Conservation (phyloP, 139 green algal species). For the Raphidocelis subcapitata region DNA sequence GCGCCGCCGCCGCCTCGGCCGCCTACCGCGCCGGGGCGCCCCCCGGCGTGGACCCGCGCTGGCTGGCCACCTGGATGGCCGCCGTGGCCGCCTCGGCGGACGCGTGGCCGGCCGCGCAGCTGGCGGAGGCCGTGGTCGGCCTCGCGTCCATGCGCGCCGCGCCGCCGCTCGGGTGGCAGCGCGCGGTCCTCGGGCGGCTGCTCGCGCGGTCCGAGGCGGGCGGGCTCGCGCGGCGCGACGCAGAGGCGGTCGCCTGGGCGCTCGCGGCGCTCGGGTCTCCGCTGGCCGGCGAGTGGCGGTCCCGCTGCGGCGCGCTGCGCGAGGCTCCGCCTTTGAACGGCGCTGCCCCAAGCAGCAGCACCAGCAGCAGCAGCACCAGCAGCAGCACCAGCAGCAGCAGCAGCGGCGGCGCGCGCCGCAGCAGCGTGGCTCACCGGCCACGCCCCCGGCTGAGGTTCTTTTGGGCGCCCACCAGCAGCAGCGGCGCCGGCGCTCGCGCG, state of each 20-base stretch:
- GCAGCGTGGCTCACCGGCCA: too few relatives aligned
- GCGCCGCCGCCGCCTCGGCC: background rate
- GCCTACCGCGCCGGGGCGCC: background rate
- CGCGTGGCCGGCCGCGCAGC: background rate
- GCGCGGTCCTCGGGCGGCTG: slow-evolving; percentile 7
- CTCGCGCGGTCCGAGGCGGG: background rate
- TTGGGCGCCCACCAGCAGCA: too few relatives aligned
- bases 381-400: slow-evolving; percentile 2
- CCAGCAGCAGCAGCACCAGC: background rate
- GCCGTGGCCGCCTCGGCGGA: background rate
- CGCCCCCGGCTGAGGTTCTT: too few relatives aligned
- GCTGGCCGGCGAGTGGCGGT: background rate
- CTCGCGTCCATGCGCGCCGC: background rate
- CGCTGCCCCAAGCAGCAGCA: background rate
- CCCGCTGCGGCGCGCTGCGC: background rate
- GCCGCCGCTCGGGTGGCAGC: slow-evolving; percentile 11
- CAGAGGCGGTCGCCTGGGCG: background rate
- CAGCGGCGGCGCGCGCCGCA: background rate
- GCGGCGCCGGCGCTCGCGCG: too few relatives aligned
- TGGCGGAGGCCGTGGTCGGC: slow-evolving; percentile 4
- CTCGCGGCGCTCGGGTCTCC: slow-evolving; percentile 1
- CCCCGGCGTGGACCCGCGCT: background rate
- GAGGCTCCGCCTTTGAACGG: background rate
- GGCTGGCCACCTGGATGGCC: slow-evolving; percentile 8
- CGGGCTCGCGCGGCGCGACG: background rate